A percentile compares a stretch with the other conserved stretches of the same genome.
Conservation (phyloP, 371 early-diverging fungal genomes). For the Fennellomyces sp. region DNA sequence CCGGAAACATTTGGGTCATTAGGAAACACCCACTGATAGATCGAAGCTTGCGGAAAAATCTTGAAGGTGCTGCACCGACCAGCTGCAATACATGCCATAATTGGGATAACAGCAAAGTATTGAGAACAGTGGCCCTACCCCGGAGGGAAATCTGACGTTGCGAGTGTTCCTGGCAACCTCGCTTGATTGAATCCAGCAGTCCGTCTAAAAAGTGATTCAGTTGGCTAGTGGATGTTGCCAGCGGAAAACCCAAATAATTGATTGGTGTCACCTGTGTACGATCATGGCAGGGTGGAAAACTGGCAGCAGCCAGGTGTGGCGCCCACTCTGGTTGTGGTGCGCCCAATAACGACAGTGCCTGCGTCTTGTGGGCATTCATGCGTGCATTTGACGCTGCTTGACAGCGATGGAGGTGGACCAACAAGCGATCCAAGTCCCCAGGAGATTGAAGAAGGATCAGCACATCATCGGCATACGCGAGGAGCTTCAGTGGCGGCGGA, state of each 20-base stretch:
- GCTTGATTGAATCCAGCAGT: too few species aligned
- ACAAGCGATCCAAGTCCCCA: background rate
- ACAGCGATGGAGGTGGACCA: background rate
- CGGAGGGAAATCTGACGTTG: conserved; percentile 10
- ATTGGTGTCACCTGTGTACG: background rate
- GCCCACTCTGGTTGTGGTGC: background rate
- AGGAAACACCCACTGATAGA: background rate
- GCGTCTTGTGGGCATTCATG: conserved; percentile 5
- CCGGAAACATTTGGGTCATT: conserved; percentile 10
- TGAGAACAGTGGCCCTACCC: conserved; percentile 19
- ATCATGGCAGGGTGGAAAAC: background rate
- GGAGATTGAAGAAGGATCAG: background rate
- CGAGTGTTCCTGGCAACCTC: too few species aligned
- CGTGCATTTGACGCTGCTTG: conserved; percentile 3
- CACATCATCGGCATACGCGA: conserved; percentile 16
- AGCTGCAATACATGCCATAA: conserved; percentile 18
- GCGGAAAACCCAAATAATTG: background rate
- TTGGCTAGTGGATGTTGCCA: background rate
- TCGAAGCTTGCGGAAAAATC: background rate
- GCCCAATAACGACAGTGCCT: background rate
- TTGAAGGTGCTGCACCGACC: background rate
- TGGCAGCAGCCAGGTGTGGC: background rate
- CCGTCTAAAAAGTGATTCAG: background rate
- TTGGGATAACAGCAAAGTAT: conserved; percentile 13
- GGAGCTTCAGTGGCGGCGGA: background rate